These are phyloP conservation scores for Coprinopsis cinerea DNA, from an alignment of 768 basidiomycete species.

Conservation along the genomic window DNA sequence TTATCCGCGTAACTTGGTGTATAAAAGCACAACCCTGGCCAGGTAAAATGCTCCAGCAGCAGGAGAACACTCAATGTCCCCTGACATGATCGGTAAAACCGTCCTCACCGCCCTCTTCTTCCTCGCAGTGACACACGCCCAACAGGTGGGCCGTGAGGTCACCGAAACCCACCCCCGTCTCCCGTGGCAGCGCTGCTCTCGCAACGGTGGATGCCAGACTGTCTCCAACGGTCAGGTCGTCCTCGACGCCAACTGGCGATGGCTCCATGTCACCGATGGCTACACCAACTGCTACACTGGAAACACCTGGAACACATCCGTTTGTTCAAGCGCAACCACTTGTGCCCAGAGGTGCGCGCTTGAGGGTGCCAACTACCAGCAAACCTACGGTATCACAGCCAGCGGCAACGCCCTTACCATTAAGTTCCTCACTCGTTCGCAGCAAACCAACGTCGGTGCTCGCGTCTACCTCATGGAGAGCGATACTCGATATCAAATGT, in stretches of 20 bases:
- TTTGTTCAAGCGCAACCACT: constrained; percentile 33
- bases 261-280: constrained; percentile 25
- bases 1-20: constrained; percentile 46
- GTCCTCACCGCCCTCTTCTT: constrained; percentile 35
- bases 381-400: constrained; percentile 24
- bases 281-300: constrained; percentile 28
- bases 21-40: constrained; percentile 27
- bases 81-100: constrained; percentile 9
- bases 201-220: constrained; percentile 26
- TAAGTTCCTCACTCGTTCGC: constrained; percentile 28
- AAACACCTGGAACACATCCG: constrained; percentile 22
- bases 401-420: constrained; percentile 31
- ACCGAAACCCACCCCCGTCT: constrained; percentile 39
- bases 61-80: not conserved
- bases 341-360: constrained; percentile 30
- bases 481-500: constrained; percentile 16
- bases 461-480: constrained; percentile 17
- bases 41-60: constrained; percentile 18
- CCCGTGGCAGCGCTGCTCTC: constrained; percentile 31
- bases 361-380: constrained; percentile 30
- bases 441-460: constrained; percentile 16
- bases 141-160: constrained; percentile 43
- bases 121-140: constrained; percentile 38
- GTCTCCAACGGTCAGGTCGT: constrained; percentile 22
- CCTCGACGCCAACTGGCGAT: constrained; percentile 43